Base-by-base conservation (phyloP, 75 land plant genomes). In the Gnetum montanum region DNA sequence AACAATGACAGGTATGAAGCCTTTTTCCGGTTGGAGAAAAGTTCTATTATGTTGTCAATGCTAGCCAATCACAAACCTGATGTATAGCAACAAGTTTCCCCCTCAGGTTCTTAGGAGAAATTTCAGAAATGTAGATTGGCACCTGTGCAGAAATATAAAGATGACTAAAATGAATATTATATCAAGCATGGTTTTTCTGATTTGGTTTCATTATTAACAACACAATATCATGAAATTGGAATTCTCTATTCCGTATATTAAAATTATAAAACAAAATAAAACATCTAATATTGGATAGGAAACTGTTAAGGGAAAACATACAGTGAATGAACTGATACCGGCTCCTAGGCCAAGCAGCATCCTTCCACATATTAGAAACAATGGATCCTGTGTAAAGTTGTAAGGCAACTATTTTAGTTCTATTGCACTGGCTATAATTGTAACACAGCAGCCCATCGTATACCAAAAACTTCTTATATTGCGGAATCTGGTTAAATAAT, bases 111-210 rank as follows among this genome's bases (percentile, higher is more conserved):
- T 74, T 83, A 16, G 92, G 92, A 57, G 84, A 64, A 48, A 87
- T 77, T 69, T 87, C 92, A 37, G 84, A 80, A 36, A 87, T 81
- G 69, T 84, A 88, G 7, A 88, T 66, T 31, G 94, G 94, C 3
- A 88, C 89, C 94, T 88, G 70, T 49, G 4, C 25, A 20, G 18
- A 1, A 4, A 53, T 53, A 34, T 18, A 34, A 53, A 7, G 10
- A 49, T 25, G 15, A 27, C 27, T 28, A 20, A 49, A 20, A 2
- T n/a, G n/a, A n/a, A 10, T 7, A 2, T 27, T 12, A 8, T 12
- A 1, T 29, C 3, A 13, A 29, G 2, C 27, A 28, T 7, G 15
- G 29, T 5, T 24, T 3, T 6, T 49, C 19, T 49, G 29, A 28
- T 5, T 4, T 15, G 4, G 29, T 15, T 8, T 18, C 5, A n/a